Evolutionary conservation across 345 rosid species (phyloP).

Genomic region (Rhodomyrtus tomentosa): DNA sequence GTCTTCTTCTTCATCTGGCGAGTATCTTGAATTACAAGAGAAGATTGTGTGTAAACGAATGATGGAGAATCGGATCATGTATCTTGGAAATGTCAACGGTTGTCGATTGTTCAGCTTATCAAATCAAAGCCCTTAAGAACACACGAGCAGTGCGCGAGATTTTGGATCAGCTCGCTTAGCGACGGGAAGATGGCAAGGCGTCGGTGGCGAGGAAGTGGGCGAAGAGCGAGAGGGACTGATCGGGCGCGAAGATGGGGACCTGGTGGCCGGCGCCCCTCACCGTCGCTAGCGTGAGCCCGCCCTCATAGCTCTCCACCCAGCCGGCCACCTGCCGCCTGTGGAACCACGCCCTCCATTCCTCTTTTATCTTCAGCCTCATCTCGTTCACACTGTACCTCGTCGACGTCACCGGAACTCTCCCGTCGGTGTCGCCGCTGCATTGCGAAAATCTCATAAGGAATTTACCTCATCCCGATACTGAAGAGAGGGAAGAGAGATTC

Average conservation of each 20-base stretch:
- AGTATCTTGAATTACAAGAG: neutral
- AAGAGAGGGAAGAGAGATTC: neutral
- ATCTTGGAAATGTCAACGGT: neutral
- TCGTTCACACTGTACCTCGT: conserved; percentile 58
- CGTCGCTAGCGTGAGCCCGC: conserved; percentile 47
- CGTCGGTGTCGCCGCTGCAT: conserved; percentile 75
- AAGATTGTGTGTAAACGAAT: neutral
- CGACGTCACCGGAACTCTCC: conserved; percentile 75
- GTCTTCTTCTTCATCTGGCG: neutral
- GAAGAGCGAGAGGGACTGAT: conserved; percentile 49
- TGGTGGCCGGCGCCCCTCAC: conserved; percentile 71
- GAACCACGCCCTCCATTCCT: conserved; percentile 75
- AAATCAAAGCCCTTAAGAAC: neutral
- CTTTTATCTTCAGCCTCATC: conserved; percentile 24
- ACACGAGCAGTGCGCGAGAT: neutral
- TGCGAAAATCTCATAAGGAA: neutral
- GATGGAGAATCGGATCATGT: neutral
- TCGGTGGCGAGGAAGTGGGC: conserved; percentile 33
- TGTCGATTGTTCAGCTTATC: neutral
- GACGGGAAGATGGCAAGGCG: conserved; percentile 17
- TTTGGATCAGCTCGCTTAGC: neutral
- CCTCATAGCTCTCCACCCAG: conserved; percentile 52
- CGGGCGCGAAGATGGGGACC: conserved; percentile 47
- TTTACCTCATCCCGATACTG: neutral
- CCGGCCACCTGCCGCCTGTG: conserved; percentile 60